Percentiles rank a stretch among this genome's conserved stretches.
Evolutionary conservation across 768 basidiomycete genomes (phyloP).

Genomic region (Hygrocybe punicea): DNA sequence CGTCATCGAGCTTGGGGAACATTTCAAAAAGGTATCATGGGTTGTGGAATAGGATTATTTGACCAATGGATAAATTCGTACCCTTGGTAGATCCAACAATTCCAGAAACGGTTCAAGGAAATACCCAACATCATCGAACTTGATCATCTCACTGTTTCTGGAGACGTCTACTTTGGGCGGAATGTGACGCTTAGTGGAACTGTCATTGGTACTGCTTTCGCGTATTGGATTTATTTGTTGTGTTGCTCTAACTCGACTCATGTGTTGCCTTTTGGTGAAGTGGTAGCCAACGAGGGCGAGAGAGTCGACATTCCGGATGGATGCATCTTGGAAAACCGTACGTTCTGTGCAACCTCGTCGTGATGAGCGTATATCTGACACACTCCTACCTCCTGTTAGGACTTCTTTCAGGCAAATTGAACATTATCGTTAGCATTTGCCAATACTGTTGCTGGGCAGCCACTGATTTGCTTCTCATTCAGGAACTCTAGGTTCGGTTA

Average conservation of each 20-base stretch:
- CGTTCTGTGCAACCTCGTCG: conserved; percentile 15
- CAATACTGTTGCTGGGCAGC: too few species aligned
- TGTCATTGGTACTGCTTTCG: conserved; percentile 58
- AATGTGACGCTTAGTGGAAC: conserved; percentile 85
- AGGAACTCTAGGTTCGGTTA: too few species aligned
- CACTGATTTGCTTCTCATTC: too few species aligned
- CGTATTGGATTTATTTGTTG: background rate
- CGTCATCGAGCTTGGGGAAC: conserved; percentile 95
- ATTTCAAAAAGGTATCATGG: conserved; percentile 83
- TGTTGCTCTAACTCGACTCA: too few species aligned
- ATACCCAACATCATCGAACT: conserved; percentile 88
- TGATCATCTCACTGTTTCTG: conserved; percentile 91
- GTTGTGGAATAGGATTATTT: background rate
- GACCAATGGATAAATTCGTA: background rate
- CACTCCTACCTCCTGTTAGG: conserved; percentile 35
- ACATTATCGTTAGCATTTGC: conserved; percentile 55
- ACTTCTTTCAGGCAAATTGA: conserved; percentile 79
- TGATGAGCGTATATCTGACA: background rate
- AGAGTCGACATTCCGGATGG: conserved; percentile 83
- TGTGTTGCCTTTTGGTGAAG: conserved; percentile 18
- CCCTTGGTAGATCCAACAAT: conserved; percentile 62
- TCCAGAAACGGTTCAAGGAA: conserved; percentile 94
- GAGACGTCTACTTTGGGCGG: conserved; percentile 87
- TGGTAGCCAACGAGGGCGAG: conserved; percentile 79
- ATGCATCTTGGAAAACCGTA: conserved; percentile 70